phyloP scores from a whole-genome alignment of 2,329 filamentous ascomycete species.

The Nemania serpens region DNA sequence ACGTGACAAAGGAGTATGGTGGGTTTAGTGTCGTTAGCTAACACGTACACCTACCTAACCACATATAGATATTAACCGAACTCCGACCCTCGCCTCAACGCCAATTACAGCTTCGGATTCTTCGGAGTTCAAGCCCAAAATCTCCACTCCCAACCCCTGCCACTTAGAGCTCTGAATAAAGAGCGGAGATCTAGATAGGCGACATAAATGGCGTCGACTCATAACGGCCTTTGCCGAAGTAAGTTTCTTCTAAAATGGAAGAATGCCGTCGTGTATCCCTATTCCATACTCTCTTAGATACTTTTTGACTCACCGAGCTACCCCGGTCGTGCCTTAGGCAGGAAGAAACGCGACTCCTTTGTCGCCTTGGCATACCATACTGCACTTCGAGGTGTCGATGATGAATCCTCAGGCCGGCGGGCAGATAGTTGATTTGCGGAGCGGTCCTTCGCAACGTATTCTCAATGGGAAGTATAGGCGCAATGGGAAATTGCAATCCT shows the following conservation, averaged over 20 bases:
- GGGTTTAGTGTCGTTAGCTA: not conserved
- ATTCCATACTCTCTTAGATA: not conserved
- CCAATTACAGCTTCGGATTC: constrained; percentile 27
- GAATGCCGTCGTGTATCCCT: constrained; percentile 15
- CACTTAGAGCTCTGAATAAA: constrained; percentile 1
- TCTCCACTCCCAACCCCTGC: constrained; percentile 13
- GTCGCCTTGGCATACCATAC: constrained; percentile 13
- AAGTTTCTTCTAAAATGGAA: constrained; percentile 22
- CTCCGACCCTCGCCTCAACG: constrained; percentile 11
- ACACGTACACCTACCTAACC: constrained; percentile 11
- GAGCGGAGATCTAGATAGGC: constrained; percentile 20
- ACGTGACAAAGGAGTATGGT: constrained; percentile 1
- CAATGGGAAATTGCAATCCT: constrained; percentile 45
- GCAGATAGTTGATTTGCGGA: constrained; percentile 38
- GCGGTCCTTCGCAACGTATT: constrained; percentile 24
- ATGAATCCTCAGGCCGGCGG: constrained; percentile 36
- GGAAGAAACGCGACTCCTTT: constrained; percentile 10
- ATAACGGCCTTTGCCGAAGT: constrained; percentile 4
- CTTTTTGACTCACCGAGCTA: constrained; percentile 19
- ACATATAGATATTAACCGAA: constrained; percentile 28
- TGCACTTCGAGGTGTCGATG: constrained; percentile 14
- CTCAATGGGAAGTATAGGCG: constrained; percentile 42
- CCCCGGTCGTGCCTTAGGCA: constrained; percentile 27
- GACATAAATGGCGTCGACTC: constrained; percentile 25
- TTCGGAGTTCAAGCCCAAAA: constrained; percentile 27